Evolutionary conservation across 176 grass and related monocot genomes (phyloP), one percentile per base, ranked within the genome.

Genomic region (Eragrostis nindensis): DNA sequence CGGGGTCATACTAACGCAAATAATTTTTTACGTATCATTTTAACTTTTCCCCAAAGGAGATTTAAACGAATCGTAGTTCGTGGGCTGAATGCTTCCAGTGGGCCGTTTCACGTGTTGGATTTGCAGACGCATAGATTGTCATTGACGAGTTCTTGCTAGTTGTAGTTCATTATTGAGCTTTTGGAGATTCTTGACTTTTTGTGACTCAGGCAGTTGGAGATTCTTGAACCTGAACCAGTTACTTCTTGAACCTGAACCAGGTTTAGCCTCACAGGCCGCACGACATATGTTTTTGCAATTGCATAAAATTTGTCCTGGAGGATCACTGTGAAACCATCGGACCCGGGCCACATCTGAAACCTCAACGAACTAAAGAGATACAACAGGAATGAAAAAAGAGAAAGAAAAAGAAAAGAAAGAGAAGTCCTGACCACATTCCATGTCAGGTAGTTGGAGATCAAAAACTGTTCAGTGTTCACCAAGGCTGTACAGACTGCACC

Each of bases 391-490:
- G n/a, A n/a, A n/a, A n/a, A n/a, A n/a, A n/a, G n/a, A n/a, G n/a
- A n/a, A 9, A 49, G 11, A 29, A 44, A 52, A 38, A 10, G 7
- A 73, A 32, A 39, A 38, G 0, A 38, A n/a, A 16, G 73, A n/a
- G 24, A 38, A 1, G 26, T 13, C 29, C 42, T 66, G 68, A 78
- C 48, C 68, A 5, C 68, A 11, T 74, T 12, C 32, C 32, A 60
- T 26, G 48, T 49, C 75, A 32, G 14, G 60, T 59, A 60, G 49
- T 29, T 79, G 46, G 41, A 40, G 17, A 29, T 49, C 30, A 66
- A 84, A 64, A 74, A 62, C 11, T 70, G 39, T 73, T 75, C 66
- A 61, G 29, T 32, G 13, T 60, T 66, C 72, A 26, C 49, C n/a
- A 61, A 25, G 40, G 78, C 67, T 52, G 46, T 73, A 78, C 78